A percentile compares a stretch with the other conserved stretches of the same genome.
Evolutionary conservation across 352 stramenopile genomes (phyloP).

Genomic region (Pythium utonaiense): DNA sequence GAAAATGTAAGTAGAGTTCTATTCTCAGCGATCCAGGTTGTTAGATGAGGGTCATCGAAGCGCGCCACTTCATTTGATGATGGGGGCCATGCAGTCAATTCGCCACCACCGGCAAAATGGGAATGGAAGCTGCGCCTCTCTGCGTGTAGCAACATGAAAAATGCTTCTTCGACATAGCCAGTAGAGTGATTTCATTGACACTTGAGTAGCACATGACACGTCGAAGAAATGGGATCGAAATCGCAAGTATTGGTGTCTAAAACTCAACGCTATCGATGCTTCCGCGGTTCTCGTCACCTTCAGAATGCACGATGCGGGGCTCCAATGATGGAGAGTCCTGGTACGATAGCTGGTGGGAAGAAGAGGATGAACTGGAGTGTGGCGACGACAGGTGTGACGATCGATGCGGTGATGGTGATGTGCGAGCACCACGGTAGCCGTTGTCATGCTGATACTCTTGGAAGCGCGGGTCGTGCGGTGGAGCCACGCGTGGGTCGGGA

Average conservation of each 20-base stretch:
- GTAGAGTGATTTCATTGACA: no score
- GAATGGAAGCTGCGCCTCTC: neutral
- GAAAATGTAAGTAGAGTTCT: neutral
- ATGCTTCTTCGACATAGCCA: no score
- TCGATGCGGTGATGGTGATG: neutral
- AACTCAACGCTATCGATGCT: neutral
- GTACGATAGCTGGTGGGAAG: neutral
- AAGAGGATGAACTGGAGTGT: neutral
- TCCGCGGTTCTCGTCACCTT: neutral
- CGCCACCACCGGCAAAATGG: conserved; percentile 1
- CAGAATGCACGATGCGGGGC: neutral
- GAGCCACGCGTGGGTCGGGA: neutral
- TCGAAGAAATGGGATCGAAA: neutral
- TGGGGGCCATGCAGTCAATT: neutral
- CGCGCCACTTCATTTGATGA: conserved; percentile 5
- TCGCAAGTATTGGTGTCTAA: neutral
- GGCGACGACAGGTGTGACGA: neutral
- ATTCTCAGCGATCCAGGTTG: neutral
- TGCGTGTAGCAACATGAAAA: neutral
- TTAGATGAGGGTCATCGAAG: neutral
- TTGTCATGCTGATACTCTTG: neutral
- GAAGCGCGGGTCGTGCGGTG: neutral
- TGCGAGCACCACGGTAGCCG: neutral
- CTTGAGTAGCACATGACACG: no score
- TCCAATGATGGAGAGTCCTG: neutral